Evolutionary conservation across 2,329 filamentous ascomycete species (phyloP).

Genomic region (Ophiostoma ulmi): DNA sequence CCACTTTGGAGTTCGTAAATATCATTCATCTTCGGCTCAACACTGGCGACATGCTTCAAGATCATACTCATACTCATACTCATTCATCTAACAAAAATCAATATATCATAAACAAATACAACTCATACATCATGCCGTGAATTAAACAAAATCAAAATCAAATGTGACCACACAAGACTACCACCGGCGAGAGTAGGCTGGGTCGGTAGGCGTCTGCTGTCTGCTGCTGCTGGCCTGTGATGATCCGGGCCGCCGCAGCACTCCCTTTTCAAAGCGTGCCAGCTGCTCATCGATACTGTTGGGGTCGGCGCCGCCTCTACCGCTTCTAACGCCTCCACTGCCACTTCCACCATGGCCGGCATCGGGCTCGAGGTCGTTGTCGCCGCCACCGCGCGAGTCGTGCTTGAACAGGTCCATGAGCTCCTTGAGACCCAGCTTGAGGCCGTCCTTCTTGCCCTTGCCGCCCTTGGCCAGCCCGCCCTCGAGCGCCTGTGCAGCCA

Average conservation of each 20-base stretch:
- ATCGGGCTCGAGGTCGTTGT: neutral
- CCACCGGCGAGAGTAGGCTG: conserved; percentile 1
- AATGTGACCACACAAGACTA: neutral
- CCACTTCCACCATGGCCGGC: neutral
- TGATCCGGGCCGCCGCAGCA: conserved; percentile 18
- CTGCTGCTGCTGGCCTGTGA: neutral
- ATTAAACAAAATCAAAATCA: neutral
- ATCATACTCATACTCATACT: neutral
- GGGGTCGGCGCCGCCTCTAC: neutral
- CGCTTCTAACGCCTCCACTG: neutral
- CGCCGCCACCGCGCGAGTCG: conserved; percentile 38
- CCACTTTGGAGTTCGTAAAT: too few relatives aligned
- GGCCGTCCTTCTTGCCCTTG: conserved; percentile 44
- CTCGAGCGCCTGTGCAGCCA: conserved; percentile 90
- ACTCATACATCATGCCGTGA: neutral
- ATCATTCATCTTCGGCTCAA: too few relatives aligned
- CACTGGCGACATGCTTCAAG: too few relatives aligned
- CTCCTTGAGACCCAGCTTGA: conserved; percentile 87
- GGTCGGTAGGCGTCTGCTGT: neutral
- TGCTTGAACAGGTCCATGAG: conserved; percentile 84
- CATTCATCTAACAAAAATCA: neutral
- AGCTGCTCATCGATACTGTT: conserved; percentile 2
- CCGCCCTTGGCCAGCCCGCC: conserved; percentile 49
- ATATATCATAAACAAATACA: neutral
- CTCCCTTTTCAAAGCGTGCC: conserved; percentile 12